phyloP scores from a whole-genome alignment of 768 basidiomycete species.

The Kwoniella mangroviensis region DNA sequence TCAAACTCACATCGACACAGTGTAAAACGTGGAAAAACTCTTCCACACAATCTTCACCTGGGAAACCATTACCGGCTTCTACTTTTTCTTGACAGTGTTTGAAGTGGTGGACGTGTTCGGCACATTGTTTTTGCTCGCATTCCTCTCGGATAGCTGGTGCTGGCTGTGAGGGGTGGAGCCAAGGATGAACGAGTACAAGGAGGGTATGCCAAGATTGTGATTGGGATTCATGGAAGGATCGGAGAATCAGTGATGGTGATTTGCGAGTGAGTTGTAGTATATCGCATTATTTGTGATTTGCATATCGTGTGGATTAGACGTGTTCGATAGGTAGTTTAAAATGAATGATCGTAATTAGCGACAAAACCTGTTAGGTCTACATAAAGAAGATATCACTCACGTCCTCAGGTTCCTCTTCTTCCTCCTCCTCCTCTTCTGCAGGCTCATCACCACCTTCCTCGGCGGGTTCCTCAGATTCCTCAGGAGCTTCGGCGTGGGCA shows the following conservation, averaged over 20 bases:
- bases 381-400: slow-evolving; percentile 62
- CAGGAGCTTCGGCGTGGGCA: slow-evolving; percentile 54
- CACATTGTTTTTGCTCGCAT: slow-evolving; percentile 73
- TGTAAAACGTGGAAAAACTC: slow-evolving; percentile 77
- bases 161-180: slow-evolving; percentile 4
- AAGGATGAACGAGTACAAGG: not conserved
- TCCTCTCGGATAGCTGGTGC: slow-evolving; percentile 76
- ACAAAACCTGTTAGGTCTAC: not conserved
- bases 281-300: too few relatives aligned
- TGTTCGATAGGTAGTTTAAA: too few relatives aligned
- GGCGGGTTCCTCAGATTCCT: slow-evolving; percentile 55
- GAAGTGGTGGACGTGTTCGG: slow-evolving; percentile 76
- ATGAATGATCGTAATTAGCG: not conserved
- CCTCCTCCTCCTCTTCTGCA: slow-evolving; percentile 61
- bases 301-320: too few relatives aligned
- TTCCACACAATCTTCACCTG: slow-evolving; percentile 83
- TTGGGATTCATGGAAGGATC: slow-evolving; percentile 1
- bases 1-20: slow-evolving; percentile 76
- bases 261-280: too few relatives aligned
- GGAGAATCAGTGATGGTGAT: not conserved
- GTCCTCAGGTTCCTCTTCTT: slow-evolving; percentile 71
- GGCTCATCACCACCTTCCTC: slow-evolving; percentile 33
- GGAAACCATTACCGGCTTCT: slow-evolving; percentile 76
- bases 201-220: not conserved
- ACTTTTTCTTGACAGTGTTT: slow-evolving; percentile 90